Evolutionary conservation across 768 basidiomycete genomes (phyloP).

Genomic region (Tylopilus rubrobrunneus): DNA sequence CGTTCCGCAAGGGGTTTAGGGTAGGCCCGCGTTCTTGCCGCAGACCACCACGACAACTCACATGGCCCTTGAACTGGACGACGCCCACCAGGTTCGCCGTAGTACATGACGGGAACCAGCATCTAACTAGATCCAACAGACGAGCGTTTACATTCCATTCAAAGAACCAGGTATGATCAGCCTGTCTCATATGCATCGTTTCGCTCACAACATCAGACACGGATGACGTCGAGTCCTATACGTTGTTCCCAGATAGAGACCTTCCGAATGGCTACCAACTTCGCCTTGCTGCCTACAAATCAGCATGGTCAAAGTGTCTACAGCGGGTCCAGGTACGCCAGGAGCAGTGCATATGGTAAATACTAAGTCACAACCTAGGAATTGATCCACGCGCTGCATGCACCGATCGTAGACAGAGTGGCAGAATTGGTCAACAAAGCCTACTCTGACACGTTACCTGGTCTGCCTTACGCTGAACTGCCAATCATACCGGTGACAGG

Average conservation of each 20-base stretch:
- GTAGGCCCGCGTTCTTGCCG: background rate
- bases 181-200: background rate
- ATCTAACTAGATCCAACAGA: conserved; percentile 20
- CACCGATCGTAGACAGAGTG: conserved; percentile 44
- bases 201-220: conserved; percentile 14
- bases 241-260: conserved; percentile 30
- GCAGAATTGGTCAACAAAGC: conserved; percentile 41
- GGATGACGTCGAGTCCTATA: conserved; percentile 18
- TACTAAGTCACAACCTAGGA: conserved; percentile 30
- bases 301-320: conserved; percentile 59
- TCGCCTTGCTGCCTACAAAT: conserved; percentile 50
- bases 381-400: conserved; percentile 46
- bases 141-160: conserved; percentile 28
- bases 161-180: conserved; percentile 19
- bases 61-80: conserved; percentile 23
- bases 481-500: conserved; percentile 57
- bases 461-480: conserved; percentile 57
- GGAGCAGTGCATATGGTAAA: background rate
- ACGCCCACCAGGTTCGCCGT: conserved; percentile 25
- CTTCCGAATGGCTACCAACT: conserved; percentile 32
- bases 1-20: conserved; percentile 47
- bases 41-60: background rate
- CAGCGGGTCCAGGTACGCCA: conserved; percentile 49
- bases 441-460: conserved; percentile 44
- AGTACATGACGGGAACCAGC: background rate